Evolutionary conservation across 352 stramenopile species (phyloP).

Genomic region (Phytophthora pseudosyringae): DNA sequence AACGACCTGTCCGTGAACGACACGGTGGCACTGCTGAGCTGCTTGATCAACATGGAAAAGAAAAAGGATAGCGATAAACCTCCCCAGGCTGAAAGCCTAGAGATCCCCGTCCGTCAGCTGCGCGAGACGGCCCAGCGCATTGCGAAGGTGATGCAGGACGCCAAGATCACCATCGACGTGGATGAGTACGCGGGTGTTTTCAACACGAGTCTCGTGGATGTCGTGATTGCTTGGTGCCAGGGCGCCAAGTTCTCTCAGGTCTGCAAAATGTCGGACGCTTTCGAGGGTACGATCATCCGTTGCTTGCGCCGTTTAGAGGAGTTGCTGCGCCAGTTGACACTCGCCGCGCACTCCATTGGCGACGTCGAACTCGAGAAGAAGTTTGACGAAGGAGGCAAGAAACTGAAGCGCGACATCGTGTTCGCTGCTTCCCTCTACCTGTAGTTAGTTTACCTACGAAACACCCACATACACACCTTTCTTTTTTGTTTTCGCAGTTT

Average conservation of each 20-base stretch:
- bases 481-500: slow-evolving; percentile 1
- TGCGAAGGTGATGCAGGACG: slow-evolving; percentile 91
- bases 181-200: slow-evolving; percentile 98
- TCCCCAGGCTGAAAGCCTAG: slow-evolving; percentile 79
- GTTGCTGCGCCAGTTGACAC: slow-evolving; percentile 96
- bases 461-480: slow-evolving; percentile 14
- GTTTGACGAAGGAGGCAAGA: slow-evolving; percentile 97
- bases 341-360: slow-evolving; percentile 96
- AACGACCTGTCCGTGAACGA: slow-evolving; percentile 98
- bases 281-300: slow-evolving; percentile 99
- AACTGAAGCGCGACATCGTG: slow-evolving; percentile 99
- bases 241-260: slow-evolving; percentile 99
- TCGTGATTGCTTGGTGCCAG: slow-evolving; percentile 97
- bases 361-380: slow-evolving; percentile 97
- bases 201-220: slow-evolving; percentile 98
- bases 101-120: slow-evolving; percentile 93
- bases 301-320: slow-evolving; percentile 97
- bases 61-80: slow-evolving; percentile 89
- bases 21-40: slow-evolving; percentile 95
- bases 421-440: slow-evolving; percentile 99
- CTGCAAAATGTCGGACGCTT: slow-evolving; percentile 97
- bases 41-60: slow-evolving; percentile 97
- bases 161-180: slow-evolving; percentile 95
- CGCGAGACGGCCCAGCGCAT: slow-evolving; percentile 94
- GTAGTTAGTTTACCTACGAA: slow-evolving; percentile 45